A percentile compares a stretch with the other conserved stretches of the same genome.
phyloP scores from a whole-genome alignment of 345 rosid genomes.

The Aquilaria sinensis region DNA sequence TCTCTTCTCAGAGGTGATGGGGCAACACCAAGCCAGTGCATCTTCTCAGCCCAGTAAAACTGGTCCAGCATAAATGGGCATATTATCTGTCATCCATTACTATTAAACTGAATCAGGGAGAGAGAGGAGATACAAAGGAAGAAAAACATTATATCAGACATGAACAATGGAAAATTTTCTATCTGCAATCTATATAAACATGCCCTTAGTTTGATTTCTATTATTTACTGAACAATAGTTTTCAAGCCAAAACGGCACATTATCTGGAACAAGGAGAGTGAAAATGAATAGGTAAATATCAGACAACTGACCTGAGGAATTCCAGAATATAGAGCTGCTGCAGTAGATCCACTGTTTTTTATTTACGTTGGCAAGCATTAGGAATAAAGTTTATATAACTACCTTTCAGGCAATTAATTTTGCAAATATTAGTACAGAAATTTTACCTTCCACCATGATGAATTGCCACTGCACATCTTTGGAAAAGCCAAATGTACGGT shows the following conservation, averaged over 20 bases:
- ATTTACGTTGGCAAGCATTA: slow-evolving; percentile 3
- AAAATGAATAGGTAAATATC: neutral
- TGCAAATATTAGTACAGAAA: slow-evolving; percentile 2
- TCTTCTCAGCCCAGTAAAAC: slow-evolving; percentile 94
- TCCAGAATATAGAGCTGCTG: slow-evolving; percentile 80
- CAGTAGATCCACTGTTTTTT: slow-evolving; percentile 66
- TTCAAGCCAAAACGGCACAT: neutral
- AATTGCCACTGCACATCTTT: slow-evolving; percentile 64
- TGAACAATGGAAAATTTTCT: too few species aligned
- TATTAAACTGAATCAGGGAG: neutral
- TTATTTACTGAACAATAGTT: neutral
- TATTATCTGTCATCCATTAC: slow-evolving; percentile 44
- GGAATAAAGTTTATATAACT: slow-evolving; percentile 5
- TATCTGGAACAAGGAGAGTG: slow-evolving; percentile 10
- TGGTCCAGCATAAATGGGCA: slow-evolving; percentile 90
- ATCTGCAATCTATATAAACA: neutral
- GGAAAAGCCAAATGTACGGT: slow-evolving; percentile 68
- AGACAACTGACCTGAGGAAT: slow-evolving; percentile 63
- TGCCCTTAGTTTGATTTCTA: neutral
- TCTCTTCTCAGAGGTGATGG: slow-evolving; percentile 63
- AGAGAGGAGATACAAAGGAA: neutral
- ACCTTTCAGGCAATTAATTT: neutral
- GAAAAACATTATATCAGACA: too few species aligned
- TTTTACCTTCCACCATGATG: slow-evolving; percentile 94
- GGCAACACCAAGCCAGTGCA: slow-evolving; percentile 89